A percentile compares a stretch with the other conserved stretches of the same genome.
These are phyloP conservation scores for Delitschia confertaspora DNA, from an alignment of 495 filamentous ascomycete genomes.

Conservation along the genomic window DNA sequence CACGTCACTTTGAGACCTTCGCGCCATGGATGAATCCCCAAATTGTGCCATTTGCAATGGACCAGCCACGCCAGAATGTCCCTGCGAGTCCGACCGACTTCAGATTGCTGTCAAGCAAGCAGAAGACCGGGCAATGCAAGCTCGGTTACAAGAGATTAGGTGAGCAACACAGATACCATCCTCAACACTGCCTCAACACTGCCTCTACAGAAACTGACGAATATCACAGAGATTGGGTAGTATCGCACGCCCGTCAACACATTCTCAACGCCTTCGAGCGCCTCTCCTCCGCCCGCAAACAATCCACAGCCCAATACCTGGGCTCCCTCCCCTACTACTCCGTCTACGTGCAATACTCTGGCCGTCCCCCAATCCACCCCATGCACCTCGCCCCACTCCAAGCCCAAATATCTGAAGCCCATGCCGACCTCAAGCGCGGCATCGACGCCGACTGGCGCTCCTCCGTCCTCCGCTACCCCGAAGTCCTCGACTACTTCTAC, in stretches of 20 bases:
- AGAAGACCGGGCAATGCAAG: constrained; percentile 54
- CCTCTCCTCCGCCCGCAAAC: constrained; percentile 52
- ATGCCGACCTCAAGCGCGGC: constrained; percentile 53
- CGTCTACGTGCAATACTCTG: constrained; percentile 41
- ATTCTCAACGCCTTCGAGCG: constrained; percentile 60
- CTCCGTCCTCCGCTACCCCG: constrained; percentile 60
- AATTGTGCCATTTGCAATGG: constrained; percentile 64
- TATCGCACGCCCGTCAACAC: constrained; percentile 57
- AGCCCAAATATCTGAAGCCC: constrained; percentile 46
- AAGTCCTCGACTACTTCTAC: constrained; percentile 67
- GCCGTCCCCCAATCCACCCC: constrained; percentile 32
- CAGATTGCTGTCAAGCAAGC: constrained; percentile 58
- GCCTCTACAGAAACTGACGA: constrained; percentile 4
- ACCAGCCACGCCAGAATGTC: constrained; percentile 48
- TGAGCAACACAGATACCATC: constrained; percentile 35
- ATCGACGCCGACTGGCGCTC: constrained; percentile 67
- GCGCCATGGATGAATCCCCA: constrained; percentile 35
- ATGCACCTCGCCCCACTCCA: constrained; percentile 24
- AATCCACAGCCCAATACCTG: constrained; percentile 46
- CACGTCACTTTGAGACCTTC: constrained; percentile 3
- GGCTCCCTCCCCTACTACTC: constrained; percentile 49
- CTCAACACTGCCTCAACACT: not conserved
- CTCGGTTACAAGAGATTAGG: constrained; percentile 56
- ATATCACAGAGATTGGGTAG: constrained; percentile 55
- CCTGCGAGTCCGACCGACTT: constrained; percentile 60